These are phyloP conservation scores for Acer campestre DNA, from an alignment of 345 rosid genomes.

Conservation along the genomic window DNA sequence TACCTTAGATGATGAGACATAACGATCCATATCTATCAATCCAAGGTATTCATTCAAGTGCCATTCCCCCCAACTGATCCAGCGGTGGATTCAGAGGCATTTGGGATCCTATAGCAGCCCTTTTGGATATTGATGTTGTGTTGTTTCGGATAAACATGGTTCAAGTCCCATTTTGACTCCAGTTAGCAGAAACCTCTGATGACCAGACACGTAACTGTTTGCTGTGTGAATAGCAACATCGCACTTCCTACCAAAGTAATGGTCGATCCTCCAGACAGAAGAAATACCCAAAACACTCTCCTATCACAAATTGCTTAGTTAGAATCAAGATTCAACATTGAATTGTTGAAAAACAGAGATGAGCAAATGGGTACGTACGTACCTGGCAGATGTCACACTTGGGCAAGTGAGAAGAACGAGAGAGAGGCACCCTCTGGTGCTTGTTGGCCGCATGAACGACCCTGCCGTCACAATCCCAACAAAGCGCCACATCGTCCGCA, in stretches of 20 bases:
- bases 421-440: conserved; percentile 34
- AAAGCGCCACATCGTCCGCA: conserved; percentile 47
- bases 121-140: too few relatives aligned
- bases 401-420: conserved; percentile 22
- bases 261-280: conserved; percentile 48
- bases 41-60: too few relatives aligned
- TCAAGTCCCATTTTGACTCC: conserved; percentile 6
- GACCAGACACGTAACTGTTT: conserved; percentile 16
- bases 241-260: conserved; percentile 39
- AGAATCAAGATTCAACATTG: too few relatives aligned
- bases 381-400: conserved; percentile 45
- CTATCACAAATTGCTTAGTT: neutral
- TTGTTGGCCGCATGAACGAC: conserved; percentile 34
- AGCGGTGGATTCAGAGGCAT: too few relatives aligned
- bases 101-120: too few relatives aligned
- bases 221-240: conserved; percentile 39
- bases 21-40: too few relatives aligned
- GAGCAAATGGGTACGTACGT: neutral
- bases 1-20: too few relatives aligned
- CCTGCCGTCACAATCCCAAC: conserved; percentile 40
- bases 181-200: conserved; percentile 37
- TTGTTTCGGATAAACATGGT: too few relatives aligned
- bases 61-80: too few relatives aligned
- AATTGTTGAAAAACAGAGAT: too few relatives aligned
- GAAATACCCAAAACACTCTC: conserved; percentile 35